Evolutionary conservation across 164 flowering plant genomes (phyloP), one percentile per base, ranked within the genome.

Genomic region (Taxillus chinensis): DNA sequence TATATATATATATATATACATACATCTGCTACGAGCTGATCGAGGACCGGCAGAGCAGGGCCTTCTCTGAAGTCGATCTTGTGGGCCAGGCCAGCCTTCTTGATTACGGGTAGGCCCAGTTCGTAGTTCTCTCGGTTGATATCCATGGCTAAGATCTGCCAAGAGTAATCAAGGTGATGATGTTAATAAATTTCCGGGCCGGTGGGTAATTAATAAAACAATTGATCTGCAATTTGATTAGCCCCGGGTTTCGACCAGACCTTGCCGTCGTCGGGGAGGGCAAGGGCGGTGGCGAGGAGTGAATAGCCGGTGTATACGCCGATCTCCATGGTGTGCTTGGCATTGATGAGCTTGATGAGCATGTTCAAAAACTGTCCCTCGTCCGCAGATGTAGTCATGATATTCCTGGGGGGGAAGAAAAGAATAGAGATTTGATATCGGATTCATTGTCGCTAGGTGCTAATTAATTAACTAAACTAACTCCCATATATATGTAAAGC

Each of bases 51-150:
- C 74, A 93, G 17, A 16, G 99, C 99, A 43, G 96, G 97, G 65
- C 97, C 96, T 78, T 90, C 98, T 63, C 67, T 80, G 86, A 93
- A 93, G 2, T 93, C 97, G 51, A 93, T 90, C 73, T 90, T 93
- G 85, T 93, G 98, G 41, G 92, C 98, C 46, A 90, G 87, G 0
- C 98, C 98, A 3, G 97, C 97, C 59, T 90, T 90, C 56, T 93
- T 50, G 38, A 93, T 90, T 1, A 87, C 73, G 0, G 99, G 99
- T 39, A 86, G 67, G 14, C 99, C 99, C 61, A 90, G 50, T 57
- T 93, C 97, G 59, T 86, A 90, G 60, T 90, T 89, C 62, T 90
- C 97, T 54, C 78, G 73, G 82, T 89, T 90, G 41, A 93, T 83
- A 72, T 93, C 99, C 96, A 93, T 83, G 37, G 99, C 97, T 77